Evolutionary conservation across 2,329 filamentous ascomycete genomes (phyloP), one percentile per base, ranked within the genome.

Genomic region (Arachnomyces sp.): DNA sequence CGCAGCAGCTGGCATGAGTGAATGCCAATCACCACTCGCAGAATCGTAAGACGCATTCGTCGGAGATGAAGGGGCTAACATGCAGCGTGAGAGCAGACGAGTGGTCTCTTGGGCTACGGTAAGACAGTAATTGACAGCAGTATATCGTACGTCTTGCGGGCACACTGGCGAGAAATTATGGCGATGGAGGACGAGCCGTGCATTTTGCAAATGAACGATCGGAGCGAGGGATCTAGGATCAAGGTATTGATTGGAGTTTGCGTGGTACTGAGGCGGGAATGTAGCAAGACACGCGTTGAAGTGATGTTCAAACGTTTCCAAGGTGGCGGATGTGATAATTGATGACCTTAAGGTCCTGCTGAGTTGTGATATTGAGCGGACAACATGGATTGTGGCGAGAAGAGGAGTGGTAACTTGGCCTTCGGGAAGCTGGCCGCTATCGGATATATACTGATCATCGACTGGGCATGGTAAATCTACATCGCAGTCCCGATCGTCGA

Each of bases 401-500:
- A 94, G 72, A 3, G 82, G 83, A 51, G 84, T 81, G 4, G 82
- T 79, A 31, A 81, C 69, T 3, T 76, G 72, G 35, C 49, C 46
- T 38, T 62, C 53, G 2, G 56, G 49, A 2, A 57, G 38, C 70
- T 68, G 20, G 60, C 67, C 40, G 66, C 74, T 40, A 63, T 74
- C 30, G 68, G 73, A 29, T 71, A 65, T 59, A 30, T 59, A 61
- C 51, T 86, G 81, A 52, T 95, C 89, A 58, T 94, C 86, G 16
- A 88, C 75, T 1, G 83, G 76, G 16, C 81, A 81, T 0, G 90
- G 90, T 17, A 94, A 74, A 15, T 77, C 72, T 5, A 89, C 81
- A 50, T 95, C 86, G 66, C 87, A 94, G 60, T 96, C 90, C 25
- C 78, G 74, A 52, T 96, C 90, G 55, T 89, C 75, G 55, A 96